These are phyloP conservation scores for Suhomyces maxii DNA, from an alignment of 1,139 yeast species.

Conservation along the genomic window DNA sequence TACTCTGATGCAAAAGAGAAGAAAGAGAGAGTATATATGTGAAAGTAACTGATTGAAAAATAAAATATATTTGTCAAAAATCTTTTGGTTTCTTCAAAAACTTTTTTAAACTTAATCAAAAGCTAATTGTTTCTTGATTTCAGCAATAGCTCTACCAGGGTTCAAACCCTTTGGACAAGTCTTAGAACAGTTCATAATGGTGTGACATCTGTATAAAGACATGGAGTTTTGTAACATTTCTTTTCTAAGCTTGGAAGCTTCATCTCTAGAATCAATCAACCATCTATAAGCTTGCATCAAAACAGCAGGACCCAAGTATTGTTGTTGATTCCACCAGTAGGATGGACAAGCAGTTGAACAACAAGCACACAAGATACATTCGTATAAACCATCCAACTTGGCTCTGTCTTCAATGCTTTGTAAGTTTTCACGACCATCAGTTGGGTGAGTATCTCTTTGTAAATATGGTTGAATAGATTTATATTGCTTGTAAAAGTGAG, in stretches of 20 bases:
- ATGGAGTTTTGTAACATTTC: conserved; percentile 93
- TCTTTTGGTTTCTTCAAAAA: no score
- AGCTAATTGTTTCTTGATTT: conserved; percentile 92
- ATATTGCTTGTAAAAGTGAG: conserved; percentile 97
- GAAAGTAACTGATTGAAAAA: background rate
- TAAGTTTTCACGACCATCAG: conserved; percentile 89
- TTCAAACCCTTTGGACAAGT: conserved; percentile 99
- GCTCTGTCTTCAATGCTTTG: conserved; percentile 93
- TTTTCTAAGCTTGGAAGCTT: conserved; percentile 78
- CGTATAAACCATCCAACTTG: conserved; percentile 95
- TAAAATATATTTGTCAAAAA: conserved; percentile 4
- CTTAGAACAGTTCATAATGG: conserved; percentile 96
- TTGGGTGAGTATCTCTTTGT: conserved; percentile 80
- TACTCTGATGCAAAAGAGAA: background rate
- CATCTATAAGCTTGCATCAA: conserved; percentile 99
- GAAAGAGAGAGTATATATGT: no score
- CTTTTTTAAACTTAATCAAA: conserved; percentile 51
- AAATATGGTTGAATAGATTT: conserved; percentile 96
- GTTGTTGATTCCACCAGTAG: conserved; percentile 99
- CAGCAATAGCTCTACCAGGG: conserved; percentile 97
- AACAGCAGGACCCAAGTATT: conserved; percentile 97
- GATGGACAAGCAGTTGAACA: conserved; percentile 99
- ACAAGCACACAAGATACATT: conserved; percentile 97
- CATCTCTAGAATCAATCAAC: conserved; percentile 97
- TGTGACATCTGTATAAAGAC: conserved; percentile 98